Evolutionary conservation across 352 stramenopile genomes (phyloP), one percentile per base, ranked within the genome.

Genomic region (Globisporangium spiculum): DNA sequence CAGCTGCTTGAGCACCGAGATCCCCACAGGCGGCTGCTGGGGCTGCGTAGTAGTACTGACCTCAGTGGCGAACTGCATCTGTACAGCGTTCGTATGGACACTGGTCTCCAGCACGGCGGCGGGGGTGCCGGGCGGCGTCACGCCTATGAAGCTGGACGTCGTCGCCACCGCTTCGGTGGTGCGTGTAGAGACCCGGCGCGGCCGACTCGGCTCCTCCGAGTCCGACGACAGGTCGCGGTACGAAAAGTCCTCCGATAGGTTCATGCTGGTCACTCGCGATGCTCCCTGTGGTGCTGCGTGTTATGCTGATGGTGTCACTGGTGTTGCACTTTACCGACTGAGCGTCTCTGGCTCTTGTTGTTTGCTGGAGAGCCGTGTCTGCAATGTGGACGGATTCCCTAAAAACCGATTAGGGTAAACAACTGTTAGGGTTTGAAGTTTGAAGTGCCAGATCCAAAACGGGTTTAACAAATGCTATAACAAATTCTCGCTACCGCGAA

Each of bases 81-180:
- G 52, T 26, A 63, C 53, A 24, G 26, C 20, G 27, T n/a, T 58
- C 9, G 50, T n/a, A 1, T 65, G 22, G 20, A 38, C 18, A 22
- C 6, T 9, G 16, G 59, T 16, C 22, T 26, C 59, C 14, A 26
- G 24, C 4, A 9, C 24, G 4, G 60, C 41, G 5, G 34, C 48
- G 18, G 60, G 60, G 12, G 60, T 58, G 20, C 18, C n/a, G 0
- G 64, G 38, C 20, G 64, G 64, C 46, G 65, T 65, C 26, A 65
- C 65, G 1, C 12, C 65, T 32, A 69, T 44, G 48, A 69, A 69
- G 56, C 65, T 69, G 18, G 65, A 60, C 16, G 60, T 58, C 7
- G 44, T 58, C 22, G 38, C 16, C 55, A 20, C 55, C 18, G 30
- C 55, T 9, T 22, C 55, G 1, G 30, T 20, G 1, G 30, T 27